Percentiles rank a stretch among this genome's conserved stretches.
phyloP scores from a whole-genome alignment of 2,329 filamentous ascomycete species.

The Verticillium zaregamsianum region DNA sequence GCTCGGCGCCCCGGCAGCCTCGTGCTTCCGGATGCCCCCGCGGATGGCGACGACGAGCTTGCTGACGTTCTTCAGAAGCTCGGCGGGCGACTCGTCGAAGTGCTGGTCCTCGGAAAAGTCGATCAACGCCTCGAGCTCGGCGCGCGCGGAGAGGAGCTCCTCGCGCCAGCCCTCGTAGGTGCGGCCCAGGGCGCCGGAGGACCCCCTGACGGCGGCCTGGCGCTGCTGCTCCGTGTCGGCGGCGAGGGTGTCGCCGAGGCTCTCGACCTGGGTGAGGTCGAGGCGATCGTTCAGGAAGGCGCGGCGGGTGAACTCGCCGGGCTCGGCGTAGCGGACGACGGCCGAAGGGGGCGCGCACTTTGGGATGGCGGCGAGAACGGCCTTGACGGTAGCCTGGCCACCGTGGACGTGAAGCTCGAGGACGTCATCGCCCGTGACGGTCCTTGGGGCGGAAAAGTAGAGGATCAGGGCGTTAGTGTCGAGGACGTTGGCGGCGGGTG shows the following conservation, averaged over 20 bases:
- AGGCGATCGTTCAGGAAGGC: conserved; percentile 86
- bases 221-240: conserved; percentile 91
- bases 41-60: conserved; percentile 59
- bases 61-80: conserved; percentile 68
- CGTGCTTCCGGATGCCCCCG: conserved; percentile 61
- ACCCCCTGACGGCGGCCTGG: conserved; percentile 75
- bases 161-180: conserved; percentile 82
- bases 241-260: conserved; percentile 57
- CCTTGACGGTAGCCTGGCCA: conserved; percentile 81
- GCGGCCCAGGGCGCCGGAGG: conserved; percentile 62
- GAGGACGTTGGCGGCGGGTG: conserved; percentile 46
- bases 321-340: conserved; percentile 78
- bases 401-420: conserved; percentile 95
- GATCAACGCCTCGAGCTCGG: conserved; percentile 90
- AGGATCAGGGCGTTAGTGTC: conserved; percentile 79
- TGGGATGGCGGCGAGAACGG: conserved; percentile 75
- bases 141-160: conserved; percentile 73
- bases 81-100: conserved; percentile 79
- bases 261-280: conserved; percentile 78
- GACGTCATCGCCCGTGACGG: conserved; percentile 88
- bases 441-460: conserved; percentile 75
- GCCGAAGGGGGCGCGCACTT: conserved; percentile 27
- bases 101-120: conserved; percentile 98
- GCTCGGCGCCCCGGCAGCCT: conserved; percentile 72
- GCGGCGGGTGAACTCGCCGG: conserved; percentile 90